Evolutionary conservation across 2,329 filamentous ascomycete genomes (phyloP).

Genomic region (Setomelanomma holmii): DNA sequence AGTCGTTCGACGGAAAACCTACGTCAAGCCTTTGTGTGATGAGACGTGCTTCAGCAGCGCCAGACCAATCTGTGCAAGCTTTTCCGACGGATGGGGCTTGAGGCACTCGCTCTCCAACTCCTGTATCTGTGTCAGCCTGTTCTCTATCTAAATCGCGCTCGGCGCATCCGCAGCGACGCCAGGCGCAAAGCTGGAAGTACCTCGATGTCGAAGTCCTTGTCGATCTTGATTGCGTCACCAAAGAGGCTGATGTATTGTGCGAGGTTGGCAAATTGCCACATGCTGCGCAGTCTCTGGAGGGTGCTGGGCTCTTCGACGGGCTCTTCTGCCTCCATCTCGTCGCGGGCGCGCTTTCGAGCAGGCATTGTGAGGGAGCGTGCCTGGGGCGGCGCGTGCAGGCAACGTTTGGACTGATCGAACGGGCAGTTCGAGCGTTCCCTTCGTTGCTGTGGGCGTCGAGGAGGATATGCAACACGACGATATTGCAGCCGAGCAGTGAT

Average conservation of each 20-base stretch:
- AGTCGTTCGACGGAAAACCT: slow-evolving; percentile 55
- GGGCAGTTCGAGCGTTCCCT: neutral
- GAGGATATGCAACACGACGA: neutral
- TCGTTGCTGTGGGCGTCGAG: neutral
- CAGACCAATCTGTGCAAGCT: slow-evolving; percentile 82
- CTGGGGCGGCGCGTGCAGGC: slow-evolving; percentile 43
- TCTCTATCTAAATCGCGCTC: slow-evolving; percentile 4
- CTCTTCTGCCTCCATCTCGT: slow-evolving; percentile 62
- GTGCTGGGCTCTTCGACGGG: slow-evolving; percentile 50
- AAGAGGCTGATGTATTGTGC: slow-evolving; percentile 95
- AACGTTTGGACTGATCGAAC: neutral
- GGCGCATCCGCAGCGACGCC: slow-evolving; percentile 18
- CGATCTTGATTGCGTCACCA: slow-evolving; percentile 86
- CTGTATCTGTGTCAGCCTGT: slow-evolving; percentile 59
- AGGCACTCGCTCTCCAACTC: slow-evolving; percentile 89
- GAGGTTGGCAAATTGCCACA: slow-evolving; percentile 95
- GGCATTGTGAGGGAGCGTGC: slow-evolving; percentile 43
- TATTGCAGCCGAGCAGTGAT: neutral
- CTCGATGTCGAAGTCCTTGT: slow-evolving; percentile 87
- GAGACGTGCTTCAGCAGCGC: slow-evolving; percentile 91
- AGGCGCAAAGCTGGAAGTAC: slow-evolving; percentile 59
- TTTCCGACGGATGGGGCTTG: slow-evolving; percentile 73
- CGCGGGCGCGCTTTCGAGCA: slow-evolving; percentile 51
- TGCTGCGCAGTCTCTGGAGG: slow-evolving; percentile 77
- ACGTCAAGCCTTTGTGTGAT: slow-evolving; percentile 92